Evolutionary conservation across 2,329 filamentous ascomycete genomes (phyloP).

Genomic region (Akanthomyces muscarius): DNA sequence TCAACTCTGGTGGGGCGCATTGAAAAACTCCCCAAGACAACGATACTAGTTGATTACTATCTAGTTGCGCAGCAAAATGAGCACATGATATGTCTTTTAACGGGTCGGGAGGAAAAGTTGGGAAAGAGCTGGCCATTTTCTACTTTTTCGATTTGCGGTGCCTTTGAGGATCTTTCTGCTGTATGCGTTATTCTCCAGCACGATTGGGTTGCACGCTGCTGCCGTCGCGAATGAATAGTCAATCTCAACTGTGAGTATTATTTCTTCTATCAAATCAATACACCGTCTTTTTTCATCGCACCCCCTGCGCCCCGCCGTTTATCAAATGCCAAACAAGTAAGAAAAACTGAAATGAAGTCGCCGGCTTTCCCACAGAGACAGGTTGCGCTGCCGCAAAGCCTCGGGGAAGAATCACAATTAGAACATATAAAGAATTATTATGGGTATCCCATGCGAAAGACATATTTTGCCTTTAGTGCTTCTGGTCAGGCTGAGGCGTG

Average conservation of each 20-base stretch:
- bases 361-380: not conserved
- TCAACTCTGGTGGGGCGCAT: not conserved
- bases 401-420: not conserved
- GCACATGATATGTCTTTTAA: too few species aligned
- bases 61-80: not conserved
- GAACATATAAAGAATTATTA: not conserved
- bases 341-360: not conserved
- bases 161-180: not conserved
- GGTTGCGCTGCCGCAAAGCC: not conserved
- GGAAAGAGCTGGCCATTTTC: too few species aligned
- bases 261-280: not conserved
- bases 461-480: not conserved
- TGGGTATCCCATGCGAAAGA: not conserved
- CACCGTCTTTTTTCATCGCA: not conserved
- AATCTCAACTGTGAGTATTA: not conserved
- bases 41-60: not conserved
- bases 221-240: not conserved
- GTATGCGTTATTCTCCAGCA: not conserved
- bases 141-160: not conserved
- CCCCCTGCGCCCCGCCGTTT: slow-evolving; percentile 1
- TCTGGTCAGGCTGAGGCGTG: slow-evolving; percentile 3
- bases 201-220: not conserved
- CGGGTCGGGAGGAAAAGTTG: too few species aligned
- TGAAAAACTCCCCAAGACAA: not conserved
- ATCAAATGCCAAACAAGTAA: not conserved